Conservation (phyloP, 2,329 filamentous ascomycete species). For the Aspergillus latus region DNA sequence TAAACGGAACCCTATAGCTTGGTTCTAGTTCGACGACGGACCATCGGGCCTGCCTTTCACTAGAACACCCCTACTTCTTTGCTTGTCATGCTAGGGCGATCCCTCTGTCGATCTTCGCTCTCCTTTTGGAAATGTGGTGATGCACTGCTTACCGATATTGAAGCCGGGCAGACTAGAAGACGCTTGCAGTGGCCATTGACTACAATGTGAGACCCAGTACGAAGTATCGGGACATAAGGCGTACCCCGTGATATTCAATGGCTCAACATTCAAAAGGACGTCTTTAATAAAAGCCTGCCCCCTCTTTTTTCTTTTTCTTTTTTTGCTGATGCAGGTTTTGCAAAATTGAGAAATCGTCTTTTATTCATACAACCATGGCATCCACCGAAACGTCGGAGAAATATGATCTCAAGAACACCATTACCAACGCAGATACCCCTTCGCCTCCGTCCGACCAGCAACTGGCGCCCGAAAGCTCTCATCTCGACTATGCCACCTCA, state of each 20-base stretch:
- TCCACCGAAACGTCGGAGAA: conserved; percentile 1
- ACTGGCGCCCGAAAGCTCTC: background rate
- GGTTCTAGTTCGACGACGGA: background rate
- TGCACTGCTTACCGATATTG: background rate
- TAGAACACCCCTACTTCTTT: background rate
- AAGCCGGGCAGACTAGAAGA: background rate
- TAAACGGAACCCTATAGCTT: background rate
- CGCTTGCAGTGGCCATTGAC: background rate
- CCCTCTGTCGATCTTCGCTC: background rate
- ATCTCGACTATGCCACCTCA: conserved; percentile 22
- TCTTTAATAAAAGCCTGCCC: background rate
- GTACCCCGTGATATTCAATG: background rate
- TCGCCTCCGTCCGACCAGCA: background rate
- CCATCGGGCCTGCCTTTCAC: background rate
- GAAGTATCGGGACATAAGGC: background rate
- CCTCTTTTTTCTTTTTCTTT: background rate
- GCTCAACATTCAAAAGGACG: background rate
- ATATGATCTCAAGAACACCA: conserved; percentile 11
- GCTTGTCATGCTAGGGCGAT: background rate
- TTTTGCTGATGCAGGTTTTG: background rate
- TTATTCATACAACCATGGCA: background rate
- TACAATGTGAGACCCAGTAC: background rate
- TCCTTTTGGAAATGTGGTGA: background rate
- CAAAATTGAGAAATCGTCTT: background rate
- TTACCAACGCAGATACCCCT: conserved; percentile 1